phyloP scores from a whole-genome alignment of 2,329 filamentous ascomycete species.

The Phialophora tarda region DNA sequence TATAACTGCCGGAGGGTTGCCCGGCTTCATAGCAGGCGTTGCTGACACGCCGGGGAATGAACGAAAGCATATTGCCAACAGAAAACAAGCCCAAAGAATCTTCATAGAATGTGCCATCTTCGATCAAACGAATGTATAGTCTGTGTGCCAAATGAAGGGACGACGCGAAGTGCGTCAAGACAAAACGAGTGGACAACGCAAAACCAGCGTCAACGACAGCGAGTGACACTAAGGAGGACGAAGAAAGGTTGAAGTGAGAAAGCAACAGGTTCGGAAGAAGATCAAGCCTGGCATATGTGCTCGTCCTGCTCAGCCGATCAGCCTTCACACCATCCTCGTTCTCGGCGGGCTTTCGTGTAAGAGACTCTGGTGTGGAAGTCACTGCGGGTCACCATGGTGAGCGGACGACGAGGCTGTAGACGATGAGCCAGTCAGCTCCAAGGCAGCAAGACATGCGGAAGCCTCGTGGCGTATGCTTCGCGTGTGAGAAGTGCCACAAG shows the following conservation, averaged over 20 bases:
- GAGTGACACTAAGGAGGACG: not conserved
- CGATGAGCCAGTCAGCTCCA: constrained; percentile 2
- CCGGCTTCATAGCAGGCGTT: not conserved
- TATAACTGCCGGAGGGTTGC: not conserved
- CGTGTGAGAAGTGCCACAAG: constrained; percentile 5
- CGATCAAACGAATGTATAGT: not conserved
- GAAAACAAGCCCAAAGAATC: not conserved
- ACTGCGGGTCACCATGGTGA: not conserved
- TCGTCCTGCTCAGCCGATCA: not conserved
- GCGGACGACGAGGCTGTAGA: constrained; percentile 5
- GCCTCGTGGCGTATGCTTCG: constrained; percentile 8
- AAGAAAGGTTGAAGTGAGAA: not conserved
- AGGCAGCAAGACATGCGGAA: constrained; percentile 5
- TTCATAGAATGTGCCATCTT: constrained; percentile 5
- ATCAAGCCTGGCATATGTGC: constrained; percentile 1
- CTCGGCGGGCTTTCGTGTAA: not conserved
- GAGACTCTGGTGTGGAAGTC: constrained; percentile 6
- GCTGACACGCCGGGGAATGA: not conserved
- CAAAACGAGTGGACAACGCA: constrained; percentile 22
- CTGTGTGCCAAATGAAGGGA: constrained; percentile 3
- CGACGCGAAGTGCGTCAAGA: constrained; percentile 17
- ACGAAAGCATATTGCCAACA: constrained; percentile 10
- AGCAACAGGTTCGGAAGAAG: not conserved
- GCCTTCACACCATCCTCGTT: not conserved
- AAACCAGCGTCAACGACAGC: constrained; percentile 15